A percentile compares a stretch with the other conserved stretches of the same genome.
Evolutionary conservation across 768 basidiomycete species (phyloP).

Genomic region (Mycena sanguinolenta): DNA sequence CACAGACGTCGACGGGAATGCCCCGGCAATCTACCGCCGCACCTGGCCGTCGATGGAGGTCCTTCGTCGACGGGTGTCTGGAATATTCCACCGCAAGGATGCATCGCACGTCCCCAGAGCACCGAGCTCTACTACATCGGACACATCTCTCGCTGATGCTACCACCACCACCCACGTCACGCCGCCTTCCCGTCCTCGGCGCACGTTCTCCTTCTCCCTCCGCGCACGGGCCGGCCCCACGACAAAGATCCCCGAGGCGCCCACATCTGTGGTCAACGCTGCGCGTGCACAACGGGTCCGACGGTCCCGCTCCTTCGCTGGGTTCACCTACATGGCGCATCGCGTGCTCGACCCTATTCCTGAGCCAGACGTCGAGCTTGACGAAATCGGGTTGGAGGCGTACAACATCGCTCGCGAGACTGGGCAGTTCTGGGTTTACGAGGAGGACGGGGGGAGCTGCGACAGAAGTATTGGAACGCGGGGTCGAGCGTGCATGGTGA

Average conservation of each 20-base stretch:
- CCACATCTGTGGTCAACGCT: slow-evolving; percentile 10
- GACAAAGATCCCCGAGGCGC: slow-evolving; percentile 1
- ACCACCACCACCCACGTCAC: no score
- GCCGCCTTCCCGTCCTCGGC: not conserved
- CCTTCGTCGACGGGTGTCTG: slow-evolving; percentile 28
- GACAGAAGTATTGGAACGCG: no score
- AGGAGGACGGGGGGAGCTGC: no score
- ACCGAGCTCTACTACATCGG: not conserved
- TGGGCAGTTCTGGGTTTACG: no score
- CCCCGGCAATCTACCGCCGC: not conserved
- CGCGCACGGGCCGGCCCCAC: slow-evolving; percentile 24
- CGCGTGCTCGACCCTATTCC: no score
- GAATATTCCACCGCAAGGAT: slow-evolving; percentile 27
- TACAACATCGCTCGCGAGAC: no score
- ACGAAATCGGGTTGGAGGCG: no score
- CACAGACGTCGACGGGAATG: not conserved
- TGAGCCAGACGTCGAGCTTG: no score
- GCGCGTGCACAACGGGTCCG: slow-evolving; percentile 14
- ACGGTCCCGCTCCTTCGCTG: no score
- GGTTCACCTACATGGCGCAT: no score
- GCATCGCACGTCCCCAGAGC: not conserved
- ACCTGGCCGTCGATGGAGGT: slow-evolving; percentile 17
- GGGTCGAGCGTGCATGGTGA: no score
- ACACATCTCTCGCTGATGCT: no score
- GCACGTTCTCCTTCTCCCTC: slow-evolving; percentile 29